phyloP scores from a whole-genome alignment of 192 early-diverging fungal genomes.

The Umbelopsis sp. region DNA sequence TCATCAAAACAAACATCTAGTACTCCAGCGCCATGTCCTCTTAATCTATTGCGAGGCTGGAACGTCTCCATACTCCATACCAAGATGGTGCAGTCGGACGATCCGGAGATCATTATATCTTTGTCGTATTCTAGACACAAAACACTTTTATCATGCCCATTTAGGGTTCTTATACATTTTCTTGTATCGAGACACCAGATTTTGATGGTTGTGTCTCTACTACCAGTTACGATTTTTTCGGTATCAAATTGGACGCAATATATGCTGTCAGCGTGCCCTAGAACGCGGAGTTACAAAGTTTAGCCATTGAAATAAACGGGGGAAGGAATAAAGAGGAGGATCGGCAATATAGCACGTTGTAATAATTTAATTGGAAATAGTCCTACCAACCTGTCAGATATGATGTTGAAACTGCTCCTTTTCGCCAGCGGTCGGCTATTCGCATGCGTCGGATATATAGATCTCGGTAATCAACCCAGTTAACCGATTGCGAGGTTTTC shows the following conservation, averaged over 20 bases:
- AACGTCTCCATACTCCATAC: slow-evolving; percentile 77
- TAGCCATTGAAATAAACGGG: neutral
- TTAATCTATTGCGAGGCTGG: slow-evolving; percentile 51
- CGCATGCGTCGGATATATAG: slow-evolving; percentile 6
- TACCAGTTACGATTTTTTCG: slow-evolving; percentile 77
- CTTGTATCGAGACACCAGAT: slow-evolving; percentile 79
- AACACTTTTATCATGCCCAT: slow-evolving; percentile 72
- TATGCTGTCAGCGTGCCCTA: slow-evolving; percentile 83
- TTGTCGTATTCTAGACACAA: slow-evolving; percentile 89
- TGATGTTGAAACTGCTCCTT: neutral
- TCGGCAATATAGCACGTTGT: neutral
- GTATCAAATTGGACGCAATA: slow-evolving; percentile 92
- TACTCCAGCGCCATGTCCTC: slow-evolving; percentile 81
- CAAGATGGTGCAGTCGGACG: slow-evolving; percentile 82
- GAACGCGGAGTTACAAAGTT: neutral
- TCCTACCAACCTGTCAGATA: slow-evolving; percentile 3
- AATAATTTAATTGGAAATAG: neutral
- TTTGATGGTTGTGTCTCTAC: slow-evolving; percentile 78
- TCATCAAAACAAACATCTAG: slow-evolving; percentile 87
- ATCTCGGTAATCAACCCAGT: slow-evolving; percentile 1
- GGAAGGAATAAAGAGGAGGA: neutral
- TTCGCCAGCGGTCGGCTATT: slow-evolving; percentile 21
- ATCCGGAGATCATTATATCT: slow-evolving; percentile 78
- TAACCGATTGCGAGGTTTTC: neutral
- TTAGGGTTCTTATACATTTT: slow-evolving; percentile 57